A percentile compares a stretch with the other conserved stretches of the same genome.
phyloP scores from a whole-genome alignment of 2,329 filamentous ascomycete genomes.

The Albifimbria verrucaria region DNA sequence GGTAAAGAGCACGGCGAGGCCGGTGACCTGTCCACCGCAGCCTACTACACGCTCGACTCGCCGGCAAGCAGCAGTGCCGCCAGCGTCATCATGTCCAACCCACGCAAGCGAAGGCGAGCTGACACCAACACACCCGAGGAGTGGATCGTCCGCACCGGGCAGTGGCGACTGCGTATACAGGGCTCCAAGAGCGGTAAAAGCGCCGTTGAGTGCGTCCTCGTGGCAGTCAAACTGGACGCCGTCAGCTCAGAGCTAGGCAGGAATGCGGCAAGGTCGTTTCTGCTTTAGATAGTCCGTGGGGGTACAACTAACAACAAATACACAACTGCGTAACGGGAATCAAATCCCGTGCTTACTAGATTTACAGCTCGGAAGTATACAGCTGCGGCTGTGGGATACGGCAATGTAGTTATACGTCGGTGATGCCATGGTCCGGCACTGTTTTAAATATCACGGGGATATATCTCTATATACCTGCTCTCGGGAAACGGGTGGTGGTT shows the following conservation, averaged over 20 bases:
- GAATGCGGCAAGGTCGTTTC: constrained; percentile 64
- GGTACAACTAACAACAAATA: too few relatives aligned
- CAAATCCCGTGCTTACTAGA: too few relatives aligned
- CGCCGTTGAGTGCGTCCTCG: constrained; percentile 66
- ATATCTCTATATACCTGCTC: too few relatives aligned
- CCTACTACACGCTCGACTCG: constrained; percentile 16
- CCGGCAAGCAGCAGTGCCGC: constrained; percentile 19
- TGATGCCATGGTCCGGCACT: too few relatives aligned
- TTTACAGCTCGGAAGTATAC: too few relatives aligned
- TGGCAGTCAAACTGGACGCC: constrained; percentile 74
- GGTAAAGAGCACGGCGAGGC: constrained; percentile 41
- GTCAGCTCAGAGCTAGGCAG: constrained; percentile 62
- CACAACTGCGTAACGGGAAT: too few relatives aligned
- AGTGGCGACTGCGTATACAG: constrained; percentile 70
- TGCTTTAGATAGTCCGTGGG: constrained; percentile 27
- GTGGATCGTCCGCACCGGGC: constrained; percentile 66
- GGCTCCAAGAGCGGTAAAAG: constrained; percentile 44
- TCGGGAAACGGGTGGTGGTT: too few relatives aligned
- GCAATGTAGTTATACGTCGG: too few relatives aligned
- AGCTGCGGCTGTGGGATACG: too few relatives aligned
- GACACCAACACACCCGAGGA: constrained; percentile 35
- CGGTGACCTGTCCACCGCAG: constrained; percentile 21
- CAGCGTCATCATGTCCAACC: constrained; percentile 24
- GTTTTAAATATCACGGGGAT: too few relatives aligned
- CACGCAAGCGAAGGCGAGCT: constrained; percentile 43